These are phyloP conservation scores for Leptographium radiaticola DNA, from an alignment of 2,329 filamentous ascomycete genomes.

Conservation along the genomic window DNA sequence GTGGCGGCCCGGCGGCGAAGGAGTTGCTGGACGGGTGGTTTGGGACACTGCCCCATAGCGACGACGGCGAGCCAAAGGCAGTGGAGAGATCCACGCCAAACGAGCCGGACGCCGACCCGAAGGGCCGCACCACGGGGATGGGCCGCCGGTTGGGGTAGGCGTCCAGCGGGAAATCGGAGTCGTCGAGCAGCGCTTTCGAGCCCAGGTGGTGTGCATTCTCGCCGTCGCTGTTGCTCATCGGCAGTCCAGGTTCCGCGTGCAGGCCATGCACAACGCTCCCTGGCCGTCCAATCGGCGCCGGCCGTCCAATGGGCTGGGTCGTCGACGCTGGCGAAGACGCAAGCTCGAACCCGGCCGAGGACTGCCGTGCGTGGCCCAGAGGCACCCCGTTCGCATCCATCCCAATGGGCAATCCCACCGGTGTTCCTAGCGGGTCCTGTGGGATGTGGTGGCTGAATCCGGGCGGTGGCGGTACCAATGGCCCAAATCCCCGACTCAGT, in stretches of 20 bases:
- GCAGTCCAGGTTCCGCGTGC: slow-evolving; percentile 18
- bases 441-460: slow-evolving; percentile 34
- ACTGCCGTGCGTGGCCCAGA: slow-evolving; percentile 60
- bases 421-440: slow-evolving; percentile 19
- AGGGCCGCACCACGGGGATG: slow-evolving; percentile 6
- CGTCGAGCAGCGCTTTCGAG: slow-evolving; percentile 76
- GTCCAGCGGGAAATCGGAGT: slow-evolving; percentile 46
- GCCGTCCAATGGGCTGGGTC: slow-evolving; percentile 65
- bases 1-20: slow-evolving; percentile 2
- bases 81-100: slow-evolving; percentile 8
- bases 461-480: slow-evolving; percentile 37
- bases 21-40: background rate
- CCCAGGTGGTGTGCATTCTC: slow-evolving; percentile 60
- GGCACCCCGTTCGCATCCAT: slow-evolving; percentile 22
- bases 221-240: slow-evolving; percentile 43
- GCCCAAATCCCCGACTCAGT: slow-evolving; percentile 30
- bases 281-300: slow-evolving; percentile 78
- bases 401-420: slow-evolving; percentile 11
- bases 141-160: slow-evolving; percentile 17
- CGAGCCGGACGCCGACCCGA: slow-evolving; percentile 6
- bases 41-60: slow-evolving; percentile 9
- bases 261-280: slow-evolving; percentile 53
- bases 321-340: slow-evolving; percentile 29
- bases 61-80: slow-evolving; percentile 10
- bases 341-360: slow-evolving; percentile 54